Evolutionary conservation across 2,329 filamentous ascomycete species (phyloP).

Genomic region (Fusarium nematophilum): DNA sequence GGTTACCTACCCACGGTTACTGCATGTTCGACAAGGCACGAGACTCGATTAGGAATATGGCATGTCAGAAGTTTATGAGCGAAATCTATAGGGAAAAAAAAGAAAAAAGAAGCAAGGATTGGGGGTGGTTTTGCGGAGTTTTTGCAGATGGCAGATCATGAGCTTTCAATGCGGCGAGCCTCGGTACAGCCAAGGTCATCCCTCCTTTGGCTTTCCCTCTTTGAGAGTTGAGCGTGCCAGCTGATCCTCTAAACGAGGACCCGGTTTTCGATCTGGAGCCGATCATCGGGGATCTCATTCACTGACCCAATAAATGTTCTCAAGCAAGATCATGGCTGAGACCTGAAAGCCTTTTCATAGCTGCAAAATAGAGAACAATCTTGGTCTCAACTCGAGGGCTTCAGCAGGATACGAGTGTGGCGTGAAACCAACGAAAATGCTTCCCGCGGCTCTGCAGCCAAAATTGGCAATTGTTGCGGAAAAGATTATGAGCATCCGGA

Average conservation of each 20-base stretch:
- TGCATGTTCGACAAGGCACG: no score
- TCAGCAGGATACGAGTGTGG: no score
- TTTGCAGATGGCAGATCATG: background rate
- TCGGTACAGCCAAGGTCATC: slow-evolving; percentile 19
- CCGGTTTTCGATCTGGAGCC: background rate
- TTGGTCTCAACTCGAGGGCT: no score
- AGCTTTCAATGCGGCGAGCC: slow-evolving; percentile 14
- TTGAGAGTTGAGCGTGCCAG: background rate
- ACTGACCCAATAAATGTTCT: no score
- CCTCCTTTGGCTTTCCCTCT: background rate
- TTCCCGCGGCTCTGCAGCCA: slow-evolving; percentile 3
- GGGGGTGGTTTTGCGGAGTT: background rate
- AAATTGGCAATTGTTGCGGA: slow-evolving; percentile 38
- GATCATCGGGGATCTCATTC: background rate
- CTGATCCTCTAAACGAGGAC: background rate
- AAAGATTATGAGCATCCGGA: slow-evolving; percentile 14
- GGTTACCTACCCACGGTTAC: no score
- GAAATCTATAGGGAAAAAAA: no score
- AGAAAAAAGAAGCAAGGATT: no score
- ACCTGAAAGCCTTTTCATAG: no score
- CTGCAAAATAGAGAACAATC: no score
- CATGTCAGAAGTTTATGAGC: no score
- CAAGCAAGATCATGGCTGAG: no score
- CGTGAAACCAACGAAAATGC: background rate
- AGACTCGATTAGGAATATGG: no score